Evolutionary conservation across 164 flowering plant species (phyloP), one percentile per base, ranked within the genome.

Genomic region (Liriodendron chinense): DNA sequence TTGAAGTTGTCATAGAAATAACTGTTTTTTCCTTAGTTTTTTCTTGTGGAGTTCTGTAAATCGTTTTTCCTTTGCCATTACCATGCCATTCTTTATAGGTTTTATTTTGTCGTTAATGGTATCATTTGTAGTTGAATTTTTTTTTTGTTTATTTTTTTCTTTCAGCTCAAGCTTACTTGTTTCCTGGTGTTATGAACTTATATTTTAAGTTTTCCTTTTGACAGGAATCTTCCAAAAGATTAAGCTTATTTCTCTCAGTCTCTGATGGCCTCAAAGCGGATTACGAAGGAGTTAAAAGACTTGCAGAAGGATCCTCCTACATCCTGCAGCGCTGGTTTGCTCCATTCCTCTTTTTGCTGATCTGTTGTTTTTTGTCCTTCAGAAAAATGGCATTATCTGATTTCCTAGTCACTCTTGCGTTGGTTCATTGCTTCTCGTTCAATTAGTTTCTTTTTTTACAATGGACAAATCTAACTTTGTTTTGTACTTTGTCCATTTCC

Each of bases 281-380:
- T 85, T 48, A 64, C 78, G 75, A 85, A 85, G 80, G 87, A 85
- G 61, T 80, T 85, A 5, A 85, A 85, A 84, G 87, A 85, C 72
- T 72, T 85, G 78, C 87, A 85, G 79, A 85, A 83, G 78, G 87
- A 85, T 67, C 87, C 87, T 16, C 87, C 87, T 0, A 82, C 87
- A 7, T 83, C 85, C 1, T 85, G 87, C 82, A 85, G 87, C 61
- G 87, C 87, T 10, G 87, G 87, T 83, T 47, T 12, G 70, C 48
- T 22, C 34, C 20, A 3, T 16, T 18, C 18, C 22, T 18, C n/a
- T 72, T 57, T 20, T 65, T 22, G 1, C 66, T 63, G 66, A 18
- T 18, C 7, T 63, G 9, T 18, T 21, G 16, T 3, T 63, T 63
- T 34, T 34, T 34, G 43, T 34, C 43, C 43, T 34, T 5, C 43